Conservation (phyloP, 2,329 filamentous ascomycete species). For the Samsoniella hepiali region DNA sequence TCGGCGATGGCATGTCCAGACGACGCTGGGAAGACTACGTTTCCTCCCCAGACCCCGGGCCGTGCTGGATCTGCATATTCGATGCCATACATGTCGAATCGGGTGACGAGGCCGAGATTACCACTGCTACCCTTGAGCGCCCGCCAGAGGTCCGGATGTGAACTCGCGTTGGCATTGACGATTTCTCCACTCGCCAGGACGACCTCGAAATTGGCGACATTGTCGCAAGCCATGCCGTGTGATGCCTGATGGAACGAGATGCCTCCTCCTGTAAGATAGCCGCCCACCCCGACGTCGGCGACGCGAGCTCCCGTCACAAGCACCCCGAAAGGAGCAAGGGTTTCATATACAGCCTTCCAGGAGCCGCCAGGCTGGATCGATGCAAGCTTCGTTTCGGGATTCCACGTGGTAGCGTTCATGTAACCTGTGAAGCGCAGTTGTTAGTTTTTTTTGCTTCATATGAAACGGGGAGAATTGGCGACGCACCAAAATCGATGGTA, state of each 20-base stretch:
- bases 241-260: conserved; percentile 34
- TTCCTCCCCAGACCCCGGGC: conserved; percentile 30
- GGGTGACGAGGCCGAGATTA: conserved; percentile 43
- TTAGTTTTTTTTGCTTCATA: neutral
- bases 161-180: conserved; percentile 37
- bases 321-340: conserved; percentile 32
- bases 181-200: conserved; percentile 43
- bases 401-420: conserved; percentile 31
- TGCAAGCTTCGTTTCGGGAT: conserved; percentile 29
- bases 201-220: conserved; percentile 40
- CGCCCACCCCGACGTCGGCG: conserved; percentile 35
- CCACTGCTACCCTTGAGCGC: conserved; percentile 45
- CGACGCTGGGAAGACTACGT: neutral
- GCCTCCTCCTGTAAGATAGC: conserved; percentile 36
- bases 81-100: conserved; percentile 32
- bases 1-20: conserved; percentile 25
- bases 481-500: conserved; percentile 18
- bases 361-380: conserved; percentile 34
- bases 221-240: conserved; percentile 41
- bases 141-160: conserved; percentile 43
- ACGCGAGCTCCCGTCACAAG: conserved; percentile 35
- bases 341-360: conserved; percentile 38
- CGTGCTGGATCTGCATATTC: conserved; percentile 27
- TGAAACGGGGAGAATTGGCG: neutral
- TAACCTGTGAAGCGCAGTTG: conserved; percentile 1